These are phyloP conservation scores for Xylaria flabelliformis DNA, from an alignment of 495 filamentous ascomycete species.

Conservation along the genomic window DNA sequence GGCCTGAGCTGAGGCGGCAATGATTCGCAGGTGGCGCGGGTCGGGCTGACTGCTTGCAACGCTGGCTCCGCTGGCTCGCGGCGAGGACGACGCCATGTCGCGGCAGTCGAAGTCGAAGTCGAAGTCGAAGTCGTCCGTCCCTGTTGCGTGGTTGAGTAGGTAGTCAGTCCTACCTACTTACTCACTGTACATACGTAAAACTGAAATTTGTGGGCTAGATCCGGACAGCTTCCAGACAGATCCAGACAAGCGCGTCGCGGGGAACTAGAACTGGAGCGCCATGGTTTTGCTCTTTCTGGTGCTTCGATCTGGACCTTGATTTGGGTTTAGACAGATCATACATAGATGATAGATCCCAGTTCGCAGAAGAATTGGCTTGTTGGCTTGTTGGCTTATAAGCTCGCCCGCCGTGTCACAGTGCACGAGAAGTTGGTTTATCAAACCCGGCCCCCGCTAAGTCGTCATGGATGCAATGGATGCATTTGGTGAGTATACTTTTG, in stretches of 20 bases:
- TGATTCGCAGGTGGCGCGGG: slow-evolving; percentile 42
- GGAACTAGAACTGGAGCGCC: slow-evolving; percentile 13
- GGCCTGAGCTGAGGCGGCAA: slow-evolving; percentile 42
- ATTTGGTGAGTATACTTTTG: not conserved
- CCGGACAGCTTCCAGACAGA: not conserved
- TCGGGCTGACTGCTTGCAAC: slow-evolving; percentile 45
- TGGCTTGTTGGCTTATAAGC: no score
- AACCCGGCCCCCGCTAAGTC: not conserved
- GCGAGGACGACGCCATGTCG: slow-evolving; percentile 40
- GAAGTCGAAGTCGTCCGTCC: not conserved
- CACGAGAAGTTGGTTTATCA: not conserved
- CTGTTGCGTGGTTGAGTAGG: not conserved
- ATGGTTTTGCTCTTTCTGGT: not conserved
- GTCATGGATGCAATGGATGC: not conserved
- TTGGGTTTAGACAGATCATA: not conserved
- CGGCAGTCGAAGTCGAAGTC: not conserved
- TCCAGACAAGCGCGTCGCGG: not conserved
- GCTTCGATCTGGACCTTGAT: not conserved
- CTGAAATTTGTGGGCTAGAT: not conserved
- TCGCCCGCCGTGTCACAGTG: not conserved
- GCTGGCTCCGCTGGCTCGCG: slow-evolving; percentile 39
- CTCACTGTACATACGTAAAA: no score
- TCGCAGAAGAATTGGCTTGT: not conserved
- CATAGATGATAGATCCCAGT: not conserved
- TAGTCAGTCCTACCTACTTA: not conserved